A percentile compares a stretch with the other conserved stretches of the same genome.
phyloP scores from a whole-genome alignment of 1,139 yeast genomes.

The Groenewaldozyma auringiensis region DNA sequence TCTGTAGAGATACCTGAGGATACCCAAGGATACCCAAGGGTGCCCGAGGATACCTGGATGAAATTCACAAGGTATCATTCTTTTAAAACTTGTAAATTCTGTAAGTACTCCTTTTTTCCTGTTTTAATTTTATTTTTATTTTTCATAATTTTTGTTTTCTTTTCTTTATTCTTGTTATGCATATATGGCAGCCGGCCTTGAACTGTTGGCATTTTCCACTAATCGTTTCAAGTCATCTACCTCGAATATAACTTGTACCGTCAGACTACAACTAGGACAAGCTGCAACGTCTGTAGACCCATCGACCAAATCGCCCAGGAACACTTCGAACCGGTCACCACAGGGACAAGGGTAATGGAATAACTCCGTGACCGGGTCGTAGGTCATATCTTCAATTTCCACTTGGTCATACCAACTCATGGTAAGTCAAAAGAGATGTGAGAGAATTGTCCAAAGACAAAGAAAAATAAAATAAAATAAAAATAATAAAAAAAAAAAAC shows the following conservation, averaged over 20 bases:
- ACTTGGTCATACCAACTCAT: conserved; percentile 79
- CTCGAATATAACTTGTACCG: conserved; percentile 88
- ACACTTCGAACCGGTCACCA: conserved; percentile 88
- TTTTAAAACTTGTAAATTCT: not conserved
- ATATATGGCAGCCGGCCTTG: not conserved
- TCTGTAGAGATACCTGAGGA: no score
- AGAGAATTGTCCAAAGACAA: not conserved
- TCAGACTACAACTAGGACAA: conserved; percentile 91
- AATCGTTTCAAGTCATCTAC: conserved; percentile 17
- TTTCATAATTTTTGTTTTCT: no score
- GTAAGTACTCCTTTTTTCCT: not conserved
- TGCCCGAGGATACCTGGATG: no score
- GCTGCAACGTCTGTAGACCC: conserved; percentile 90
- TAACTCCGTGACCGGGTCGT: conserved; percentile 68
- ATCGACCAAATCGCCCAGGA: conserved; percentile 75
- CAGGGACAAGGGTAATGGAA: conserved; percentile 98
- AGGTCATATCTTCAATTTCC: conserved; percentile 94
- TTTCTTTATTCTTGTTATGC: no score
- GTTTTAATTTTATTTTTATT: no score
- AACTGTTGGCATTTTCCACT: not conserved
- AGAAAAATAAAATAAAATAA: not conserved
- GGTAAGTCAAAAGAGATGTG: not conserved
- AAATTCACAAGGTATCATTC: no score
- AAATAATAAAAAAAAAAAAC: not conserved
- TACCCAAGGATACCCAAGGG: no score